Evolutionary conservation across 176 grass and related monocot species (phyloP), one percentile per base, ranked within the genome.

Genomic region (Phoenix dactylifera): DNA sequence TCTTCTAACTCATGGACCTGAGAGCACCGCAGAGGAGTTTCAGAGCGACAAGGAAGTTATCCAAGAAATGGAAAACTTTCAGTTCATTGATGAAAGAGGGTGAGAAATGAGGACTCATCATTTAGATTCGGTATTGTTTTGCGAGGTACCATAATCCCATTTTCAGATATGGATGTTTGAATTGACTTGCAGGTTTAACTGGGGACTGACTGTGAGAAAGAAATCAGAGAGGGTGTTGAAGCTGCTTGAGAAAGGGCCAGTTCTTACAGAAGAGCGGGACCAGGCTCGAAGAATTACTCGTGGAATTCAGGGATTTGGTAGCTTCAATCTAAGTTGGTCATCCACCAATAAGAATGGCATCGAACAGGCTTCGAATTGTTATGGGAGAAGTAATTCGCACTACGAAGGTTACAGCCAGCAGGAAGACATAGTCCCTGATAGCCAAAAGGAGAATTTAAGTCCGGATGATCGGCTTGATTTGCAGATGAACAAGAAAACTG

Each of bases 51-150:
- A 10, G 60, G 79, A 39, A 7, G 72, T 71, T 39, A 85, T 92
- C 54, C 22, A 49, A 49, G 70, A 54, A 4, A 85, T 98, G 93
- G 16, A 16, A 29, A 16, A 26, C 26, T 83, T 98, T 60, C 93
- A 92, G 29, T 83, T 72, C 73, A 51, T 98, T 22, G 93, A 98
- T 57, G 87, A 98, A 62, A 81, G 72, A 73, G 93, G 93, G 87
- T 88, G 52, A 51, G 7, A n/a, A 17, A 10, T 24, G 10, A 14
- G 10, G 35, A 44, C 1, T 3, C 9, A 44, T 14, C 5, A 12
- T 44, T 44, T 44, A 0, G 35, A 44, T 44, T 44, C 10, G 35
- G 6, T 44, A 3, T 44, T 14, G 10, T 44, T 14, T 44, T 44
- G 10, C 9, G 14, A 44, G 35, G 9, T 44, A 44, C 14, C 14